Evolutionary conservation across 2,329 filamentous ascomycete genomes (phyloP).

Genomic region (Nemania sp.): DNA sequence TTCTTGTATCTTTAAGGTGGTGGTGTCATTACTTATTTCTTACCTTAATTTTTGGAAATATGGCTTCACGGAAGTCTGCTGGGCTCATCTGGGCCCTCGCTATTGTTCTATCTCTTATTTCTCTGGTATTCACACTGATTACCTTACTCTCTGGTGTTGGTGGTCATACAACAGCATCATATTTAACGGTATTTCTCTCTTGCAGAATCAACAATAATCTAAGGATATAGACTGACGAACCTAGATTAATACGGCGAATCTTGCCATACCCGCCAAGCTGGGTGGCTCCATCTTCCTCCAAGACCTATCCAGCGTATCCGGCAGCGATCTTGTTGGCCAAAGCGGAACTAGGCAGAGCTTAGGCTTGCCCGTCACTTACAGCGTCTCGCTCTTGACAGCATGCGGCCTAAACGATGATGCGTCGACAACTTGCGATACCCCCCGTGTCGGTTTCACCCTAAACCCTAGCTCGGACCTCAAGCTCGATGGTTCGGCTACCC

Average conservation of each 20-base stretch:
- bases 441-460: conserved; percentile 50
- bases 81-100: conserved; percentile 36
- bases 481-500: conserved; percentile 45
- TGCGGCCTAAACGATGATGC: conserved; percentile 47
- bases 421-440: conserved; percentile 45
- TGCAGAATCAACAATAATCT: neutral
- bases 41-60: conserved; percentile 17
- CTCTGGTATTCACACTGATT: conserved; percentile 46
- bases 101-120: conserved; percentile 44
- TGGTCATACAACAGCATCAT: conserved; percentile 47
- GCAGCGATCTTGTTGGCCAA: conserved; percentile 51
- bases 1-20: neutral
- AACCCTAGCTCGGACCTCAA: conserved; percentile 50
- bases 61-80: conserved; percentile 29
- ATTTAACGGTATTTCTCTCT: conserved; percentile 49
- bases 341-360: conserved; percentile 46
- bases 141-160: conserved; percentile 50
- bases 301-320: conserved; percentile 51
- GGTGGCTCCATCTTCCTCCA: conserved; percentile 49
- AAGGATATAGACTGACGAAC: conserved; percentile 14
- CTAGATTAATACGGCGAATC: conserved; percentile 49
- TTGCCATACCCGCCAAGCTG: conserved; percentile 50
- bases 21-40: conserved; percentile 5
- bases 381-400: conserved; percentile 51
- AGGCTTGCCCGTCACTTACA: conserved; percentile 49